phyloP scores from a whole-genome alignment of 441 rosid species.

The Pelargonium citronellum region DNA sequence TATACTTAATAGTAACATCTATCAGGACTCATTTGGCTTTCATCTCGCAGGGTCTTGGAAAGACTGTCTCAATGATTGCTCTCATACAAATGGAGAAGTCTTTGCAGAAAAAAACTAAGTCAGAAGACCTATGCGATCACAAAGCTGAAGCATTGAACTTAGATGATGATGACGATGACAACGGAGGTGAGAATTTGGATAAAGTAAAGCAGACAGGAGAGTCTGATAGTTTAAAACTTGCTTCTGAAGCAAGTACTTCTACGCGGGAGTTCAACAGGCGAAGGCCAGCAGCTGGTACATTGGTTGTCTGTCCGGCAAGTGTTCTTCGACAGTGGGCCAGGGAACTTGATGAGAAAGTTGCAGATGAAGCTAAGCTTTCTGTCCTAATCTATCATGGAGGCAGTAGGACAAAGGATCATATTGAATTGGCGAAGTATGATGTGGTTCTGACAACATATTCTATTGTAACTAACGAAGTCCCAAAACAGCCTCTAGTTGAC shows the following conservation, averaged over 20 bases:
- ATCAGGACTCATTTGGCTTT: constrained; percentile 22
- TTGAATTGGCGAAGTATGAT: constrained; percentile 69
- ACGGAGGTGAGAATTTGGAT: constrained; percentile 27
- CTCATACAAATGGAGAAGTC: constrained; percentile 74
- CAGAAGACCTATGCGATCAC: constrained; percentile 36
- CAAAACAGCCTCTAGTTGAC: constrained; percentile 62
- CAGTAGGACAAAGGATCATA: constrained; percentile 78
- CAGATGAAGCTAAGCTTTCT: constrained; percentile 57
- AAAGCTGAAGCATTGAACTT: constrained; percentile 74
- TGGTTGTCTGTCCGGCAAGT: constrained; percentile 95
- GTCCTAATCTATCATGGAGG: constrained; percentile 82
- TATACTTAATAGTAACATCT: background rate
- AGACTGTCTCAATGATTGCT: constrained; percentile 90
- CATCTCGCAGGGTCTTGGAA: constrained; percentile 83
- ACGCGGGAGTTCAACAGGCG: constrained; percentile 31
- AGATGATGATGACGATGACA: constrained; percentile 61
- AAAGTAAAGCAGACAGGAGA: constrained; percentile 38
- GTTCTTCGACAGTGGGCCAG: constrained; percentile 92
- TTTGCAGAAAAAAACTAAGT: constrained; percentile 49
- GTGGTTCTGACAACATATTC: constrained; percentile 90
- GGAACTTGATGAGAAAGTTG: constrained; percentile 84
- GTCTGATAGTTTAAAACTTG: constrained; percentile 28
- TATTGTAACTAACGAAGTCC: constrained; percentile 81
- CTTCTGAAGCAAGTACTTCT: constrained; percentile 47
- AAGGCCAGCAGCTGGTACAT: constrained; percentile 83